phyloP scores from a whole-genome alignment of 108 stramenopile species.

The Pseudonitzschia delicatissima region DNA sequence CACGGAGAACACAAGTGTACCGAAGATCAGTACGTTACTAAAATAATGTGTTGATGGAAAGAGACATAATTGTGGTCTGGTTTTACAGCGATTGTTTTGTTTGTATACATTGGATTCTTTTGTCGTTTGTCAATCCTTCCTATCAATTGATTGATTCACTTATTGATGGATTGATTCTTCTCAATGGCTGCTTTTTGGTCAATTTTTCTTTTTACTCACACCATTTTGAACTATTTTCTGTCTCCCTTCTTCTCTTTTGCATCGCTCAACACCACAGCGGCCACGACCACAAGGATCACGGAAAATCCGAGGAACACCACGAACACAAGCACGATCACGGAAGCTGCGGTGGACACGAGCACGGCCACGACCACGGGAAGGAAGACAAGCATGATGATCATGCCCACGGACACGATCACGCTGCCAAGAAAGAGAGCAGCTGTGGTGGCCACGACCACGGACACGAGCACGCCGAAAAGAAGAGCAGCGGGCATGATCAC shows the following conservation, averaged over 20 bases:
- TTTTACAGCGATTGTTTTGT: no score
- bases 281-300: not conserved
- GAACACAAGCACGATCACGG: slow-evolving; percentile 46
- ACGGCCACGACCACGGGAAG: slow-evolving; percentile 23
- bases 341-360: no score
- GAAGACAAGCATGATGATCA: slow-evolving; percentile 25
- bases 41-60: slow-evolving; percentile 20
- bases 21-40: slow-evolving; percentile 27
- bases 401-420: not conserved
- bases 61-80: no score
- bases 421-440: not conserved
- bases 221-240: not conserved
- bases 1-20: slow-evolving; percentile 74
- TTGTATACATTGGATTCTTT: no score
- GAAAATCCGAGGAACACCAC: slow-evolving; percentile 15
- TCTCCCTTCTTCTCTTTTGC: not conserved
- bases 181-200: no score
- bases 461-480: slow-evolving; percentile 8
- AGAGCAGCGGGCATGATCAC: not conserved
- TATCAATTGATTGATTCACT: not conserved
- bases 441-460: not conserved
- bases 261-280: not conserved
- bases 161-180: no score
- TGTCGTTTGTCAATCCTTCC: not conserved
- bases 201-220: not conserved